These are phyloP conservation scores for Phellinidium pouzarii DNA, from an alignment of 1,284 basidiomycete genomes.

Conservation along the genomic window DNA sequence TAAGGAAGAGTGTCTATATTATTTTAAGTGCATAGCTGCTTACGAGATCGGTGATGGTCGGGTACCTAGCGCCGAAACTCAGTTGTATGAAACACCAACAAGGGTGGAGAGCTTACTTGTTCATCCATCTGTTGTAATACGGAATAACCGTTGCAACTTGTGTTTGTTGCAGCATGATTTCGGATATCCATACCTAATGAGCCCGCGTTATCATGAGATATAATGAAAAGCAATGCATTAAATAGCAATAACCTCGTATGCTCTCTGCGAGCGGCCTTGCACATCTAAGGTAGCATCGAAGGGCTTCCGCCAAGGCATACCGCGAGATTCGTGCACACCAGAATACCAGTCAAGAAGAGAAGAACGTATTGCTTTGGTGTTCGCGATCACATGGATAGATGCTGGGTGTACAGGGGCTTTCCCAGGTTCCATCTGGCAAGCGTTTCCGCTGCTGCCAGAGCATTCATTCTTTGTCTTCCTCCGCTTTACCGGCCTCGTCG, in stretches of 20 bases:
- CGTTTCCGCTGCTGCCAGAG: neutral
- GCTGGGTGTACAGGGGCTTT: slow-evolving; percentile 25
- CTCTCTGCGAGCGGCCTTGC: slow-evolving; percentile 60
- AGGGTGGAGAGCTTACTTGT: slow-evolving; percentile 57
- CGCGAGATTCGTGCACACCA: slow-evolving; percentile 51
- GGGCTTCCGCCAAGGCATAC: slow-evolving; percentile 84
- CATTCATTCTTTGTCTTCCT: slow-evolving; percentile 4
- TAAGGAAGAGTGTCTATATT: neutral
- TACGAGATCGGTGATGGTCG: slow-evolving; percentile 75
- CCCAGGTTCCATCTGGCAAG: neutral
- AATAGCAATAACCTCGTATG: slow-evolving; percentile 58
- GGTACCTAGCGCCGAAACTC: slow-evolving; percentile 51
- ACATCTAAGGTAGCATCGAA: slow-evolving; percentile 45
- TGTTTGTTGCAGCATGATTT: slow-evolving; percentile 98
- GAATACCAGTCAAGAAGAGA: slow-evolving; percentile 65
- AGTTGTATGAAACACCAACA: slow-evolving; percentile 12
- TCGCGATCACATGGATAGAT: slow-evolving; percentile 31
- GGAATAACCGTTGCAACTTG: slow-evolving; percentile 86
- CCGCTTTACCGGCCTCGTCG: slow-evolving; percentile 10
- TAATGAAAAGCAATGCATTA: slow-evolving; percentile 16
- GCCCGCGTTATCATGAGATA: slow-evolving; percentile 6
- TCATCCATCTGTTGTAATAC: slow-evolving; percentile 85
- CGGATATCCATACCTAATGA: slow-evolving; percentile 76
- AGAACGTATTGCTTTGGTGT: slow-evolving; percentile 34
- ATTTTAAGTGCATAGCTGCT: slow-evolving; percentile 21